Conservation (phyloP, 1,139 yeast species). For the Kodamaea suecica region DNA sequence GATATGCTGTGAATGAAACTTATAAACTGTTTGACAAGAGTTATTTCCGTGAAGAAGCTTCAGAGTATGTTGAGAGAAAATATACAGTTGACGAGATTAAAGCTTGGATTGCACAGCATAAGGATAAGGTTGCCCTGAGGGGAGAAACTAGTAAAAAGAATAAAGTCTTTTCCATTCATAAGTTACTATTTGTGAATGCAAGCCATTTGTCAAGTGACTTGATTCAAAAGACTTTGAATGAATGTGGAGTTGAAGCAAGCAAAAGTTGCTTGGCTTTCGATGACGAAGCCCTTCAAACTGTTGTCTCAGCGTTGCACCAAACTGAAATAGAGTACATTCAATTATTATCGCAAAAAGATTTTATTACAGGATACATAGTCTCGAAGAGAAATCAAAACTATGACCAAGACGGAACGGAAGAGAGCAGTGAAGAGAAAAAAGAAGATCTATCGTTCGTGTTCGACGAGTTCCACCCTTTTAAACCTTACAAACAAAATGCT, state of each 20-base stretch:
- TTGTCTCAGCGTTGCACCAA: slow-evolving; percentile 46
- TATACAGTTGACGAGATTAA: slow-evolving; percentile 38
- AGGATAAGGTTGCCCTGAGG: slow-evolving; percentile 20
- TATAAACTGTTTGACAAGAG: slow-evolving; percentile 59
- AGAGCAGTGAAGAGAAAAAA: slow-evolving; percentile 24
- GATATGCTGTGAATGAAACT: slow-evolving; percentile 68
- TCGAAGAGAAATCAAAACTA: slow-evolving; percentile 55
- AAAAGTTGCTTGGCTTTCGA: slow-evolving; percentile 31
- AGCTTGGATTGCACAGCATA: slow-evolving; percentile 49
- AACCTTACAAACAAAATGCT: slow-evolving; percentile 47
- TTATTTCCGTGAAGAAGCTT: slow-evolving; percentile 36
- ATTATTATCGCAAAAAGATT: slow-evolving; percentile 19
- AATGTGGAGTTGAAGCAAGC: slow-evolving; percentile 46
- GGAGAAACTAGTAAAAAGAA: slow-evolving; percentile 27
- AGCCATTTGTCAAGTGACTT: slow-evolving; percentile 80
- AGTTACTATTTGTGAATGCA: slow-evolving; percentile 62
- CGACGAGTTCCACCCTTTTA: slow-evolving; percentile 86
- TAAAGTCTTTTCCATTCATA: slow-evolving; percentile 63
- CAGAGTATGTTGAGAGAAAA: slow-evolving; percentile 11
- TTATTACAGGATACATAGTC: slow-evolving; percentile 61
- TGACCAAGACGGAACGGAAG: slow-evolving; percentile 15
- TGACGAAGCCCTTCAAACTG: slow-evolving; percentile 17
- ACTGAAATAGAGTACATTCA: slow-evolving; percentile 43
- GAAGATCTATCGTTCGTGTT: slow-evolving; percentile 51
- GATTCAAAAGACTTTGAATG: slow-evolving; percentile 54